Evolutionary conservation across 805 yeast genomes (phyloP), one percentile per base, ranked within the genome.

Genomic region (Cyberlindnera euphorbiae): DNA sequence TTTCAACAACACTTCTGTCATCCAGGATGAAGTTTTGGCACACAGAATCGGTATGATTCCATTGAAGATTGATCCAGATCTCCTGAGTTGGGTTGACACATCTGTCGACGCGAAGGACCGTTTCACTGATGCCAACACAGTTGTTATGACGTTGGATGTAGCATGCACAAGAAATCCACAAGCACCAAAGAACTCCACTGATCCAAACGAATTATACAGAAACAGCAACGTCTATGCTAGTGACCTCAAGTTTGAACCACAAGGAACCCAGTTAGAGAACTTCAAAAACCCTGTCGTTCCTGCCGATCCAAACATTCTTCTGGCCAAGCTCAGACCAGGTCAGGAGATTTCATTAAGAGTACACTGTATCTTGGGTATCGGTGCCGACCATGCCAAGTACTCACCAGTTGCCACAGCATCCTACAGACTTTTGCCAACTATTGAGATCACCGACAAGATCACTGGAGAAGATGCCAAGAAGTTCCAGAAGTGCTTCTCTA

Each of bases 371-470:
- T 70, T 90, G 44, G 98, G 98, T 40, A 65, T 85, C 47, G 98
- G 97, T 35, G 64, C 87, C 28, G 98, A 93, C 60, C 98, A 93
- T 62, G 97, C 98, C 41, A 93, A 93, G 63, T 93, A 86, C 59
- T 87, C 97, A 7, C 98, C 98, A 5, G 98, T 93, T 9, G 76
- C 95, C 13, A 93, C 98, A 11, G 97, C 98, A 3, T 85, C 96
- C 11, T 93, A 93, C 65, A 75, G 98, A 63, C 70, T 93, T 55
- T 63, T 93, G 67, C 98, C 98, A 12, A 81, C 77, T 17, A 89
- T 89, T 50, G 79, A 82, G 45, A 87, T 93, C 36, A 58, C 67
- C 27, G 66, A 76, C 44, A 86, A 90, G 32, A 85, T 93, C 40
- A 66, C 63, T 1, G 97, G 96, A 6, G 77, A 71, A 8, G 73